Evolutionary conservation across 768 basidiomycete species (phyloP), one percentile per base, ranked within the genome.

Genomic region (Lactarius vividus): DNA sequence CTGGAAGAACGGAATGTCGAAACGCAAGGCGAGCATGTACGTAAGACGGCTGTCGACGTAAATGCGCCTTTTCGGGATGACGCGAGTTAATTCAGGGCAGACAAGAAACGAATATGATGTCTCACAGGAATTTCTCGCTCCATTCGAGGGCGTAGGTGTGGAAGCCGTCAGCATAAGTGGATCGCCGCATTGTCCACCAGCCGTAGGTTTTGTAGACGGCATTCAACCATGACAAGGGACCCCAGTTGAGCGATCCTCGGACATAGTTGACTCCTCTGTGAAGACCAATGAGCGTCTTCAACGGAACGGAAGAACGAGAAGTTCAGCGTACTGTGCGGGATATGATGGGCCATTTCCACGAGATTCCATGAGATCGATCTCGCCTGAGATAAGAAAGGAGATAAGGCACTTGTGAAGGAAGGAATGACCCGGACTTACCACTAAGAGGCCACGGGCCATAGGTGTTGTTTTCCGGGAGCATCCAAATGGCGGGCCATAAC

Each of bases 71-170:
- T 23, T 15, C 35, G 57, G n/a, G 49, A 42, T 20, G n/a, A 39
- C 59, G 11, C 23, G n/a, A 4, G 71, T 72, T 72, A 74, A 58
- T 44, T 40, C 10, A 52, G 23, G 49, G n/a, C 31, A 37, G 49
- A n/a, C 15, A 37, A 31, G 49, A 35, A 65, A 29, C 28, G 11
- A 44, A 39, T 15, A 1, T 6, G 4, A 20, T 63, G 44, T 73
- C 88, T 72, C 73, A 92, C 85, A 96, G 81, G 78, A 92, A 94
- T 28, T 85, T 76, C 64, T 88, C 82, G 39, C 84, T 87, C 94
- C 94, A 97, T 77, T 96, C 94, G 59, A 97, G 76, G 40, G 83
- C 79, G 72, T 90, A 96, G 2, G 85, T 91, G 73, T 95, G 92
- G 82, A 89, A 96, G n/a, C 72, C 81, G 59, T 86, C 78, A 69